A percentile compares a stretch with the other conserved stretches of the same genome.
phyloP scores from a whole-genome alignment of 257 asterid species.

The Solanum medicagineum region DNA sequence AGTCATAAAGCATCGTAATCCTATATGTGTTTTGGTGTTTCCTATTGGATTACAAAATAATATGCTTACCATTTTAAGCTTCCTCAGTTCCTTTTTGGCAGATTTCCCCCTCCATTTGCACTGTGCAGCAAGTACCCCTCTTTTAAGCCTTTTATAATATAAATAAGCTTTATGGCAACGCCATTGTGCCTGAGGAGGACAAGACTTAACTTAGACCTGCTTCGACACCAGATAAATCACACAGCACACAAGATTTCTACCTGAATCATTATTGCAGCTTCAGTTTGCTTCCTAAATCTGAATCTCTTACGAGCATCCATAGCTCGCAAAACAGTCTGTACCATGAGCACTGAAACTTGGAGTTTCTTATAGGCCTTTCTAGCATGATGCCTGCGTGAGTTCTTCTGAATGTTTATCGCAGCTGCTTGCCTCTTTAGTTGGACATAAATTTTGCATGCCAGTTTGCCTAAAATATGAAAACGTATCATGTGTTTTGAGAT shows the following conservation, averaged over 20 bases:
- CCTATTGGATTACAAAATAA: background rate
- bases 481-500: background rate
- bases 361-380: conserved; percentile 51
- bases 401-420: conserved; percentile 64
- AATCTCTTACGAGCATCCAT: conserved; percentile 60
- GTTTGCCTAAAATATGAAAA: conserved; percentile 52
- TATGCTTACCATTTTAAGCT: conserved; percentile 72
- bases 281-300: conserved; percentile 55
- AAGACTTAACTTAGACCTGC: conserved; percentile 7
- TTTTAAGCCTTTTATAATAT: conserved; percentile 52
- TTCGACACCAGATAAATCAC: conserved; percentile 2
- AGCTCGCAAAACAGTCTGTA: conserved; percentile 75
- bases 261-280: conserved; percentile 81
- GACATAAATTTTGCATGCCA: conserved; percentile 50
- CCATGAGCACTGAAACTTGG: conserved; percentile 43
- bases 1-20: background rate
- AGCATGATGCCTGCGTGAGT: conserved; percentile 40
- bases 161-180: conserved; percentile 59
- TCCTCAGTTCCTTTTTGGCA: conserved; percentile 71
- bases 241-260: conserved; percentile 17
- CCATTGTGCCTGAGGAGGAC: conserved; percentile 62
- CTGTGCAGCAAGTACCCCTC: conserved; percentile 65
- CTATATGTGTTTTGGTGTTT: background rate
- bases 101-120: conserved; percentile 82
- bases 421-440: conserved; percentile 70